These are phyloP conservation scores for Medicago lupulina DNA, from an alignment of 306 rosid genomes.

Conservation along the genomic window DNA sequence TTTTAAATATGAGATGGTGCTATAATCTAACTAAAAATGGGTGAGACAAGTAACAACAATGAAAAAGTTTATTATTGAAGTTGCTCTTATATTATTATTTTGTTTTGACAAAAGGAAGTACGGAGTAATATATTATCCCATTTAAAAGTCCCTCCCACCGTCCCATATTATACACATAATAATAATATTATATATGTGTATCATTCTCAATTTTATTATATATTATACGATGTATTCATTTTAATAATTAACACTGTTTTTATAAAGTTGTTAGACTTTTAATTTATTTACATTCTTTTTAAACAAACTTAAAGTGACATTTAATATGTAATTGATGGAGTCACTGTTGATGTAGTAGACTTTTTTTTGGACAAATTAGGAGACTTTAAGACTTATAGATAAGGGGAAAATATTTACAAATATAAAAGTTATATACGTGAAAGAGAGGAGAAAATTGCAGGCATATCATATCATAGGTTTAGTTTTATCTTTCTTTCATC, in stretches of 20 bases:
- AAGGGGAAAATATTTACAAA: not conserved
- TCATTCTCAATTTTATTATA: too few relatives aligned
- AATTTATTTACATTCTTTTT: not conserved
- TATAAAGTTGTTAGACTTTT: not conserved
- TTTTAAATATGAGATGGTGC: too few relatives aligned
- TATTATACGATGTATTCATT: not conserved
- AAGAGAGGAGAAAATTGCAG: constrained; percentile 21
- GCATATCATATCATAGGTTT: not conserved
- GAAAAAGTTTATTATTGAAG: too few relatives aligned
- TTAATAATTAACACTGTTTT: not conserved
- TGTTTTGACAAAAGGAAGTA: too few relatives aligned
- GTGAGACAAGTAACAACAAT: too few relatives aligned
- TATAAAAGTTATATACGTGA: constrained; percentile 10
- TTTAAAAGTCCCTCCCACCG: too few relatives aligned
- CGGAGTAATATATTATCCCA: too few relatives aligned
- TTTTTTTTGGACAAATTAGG: not conserved
- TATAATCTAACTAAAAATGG: too few relatives aligned
- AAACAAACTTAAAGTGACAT: not conserved
- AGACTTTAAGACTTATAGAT: constrained; percentile 1
- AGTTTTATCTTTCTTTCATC: not conserved
- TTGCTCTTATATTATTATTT: too few relatives aligned
- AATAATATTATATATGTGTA: too few relatives aligned
- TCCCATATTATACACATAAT: too few relatives aligned
- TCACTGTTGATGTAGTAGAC: not conserved
- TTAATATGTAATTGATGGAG: not conserved